phyloP scores from a whole-genome alignment of 768 basidiomycete species.

The Lactarius sanguifluus region DNA sequence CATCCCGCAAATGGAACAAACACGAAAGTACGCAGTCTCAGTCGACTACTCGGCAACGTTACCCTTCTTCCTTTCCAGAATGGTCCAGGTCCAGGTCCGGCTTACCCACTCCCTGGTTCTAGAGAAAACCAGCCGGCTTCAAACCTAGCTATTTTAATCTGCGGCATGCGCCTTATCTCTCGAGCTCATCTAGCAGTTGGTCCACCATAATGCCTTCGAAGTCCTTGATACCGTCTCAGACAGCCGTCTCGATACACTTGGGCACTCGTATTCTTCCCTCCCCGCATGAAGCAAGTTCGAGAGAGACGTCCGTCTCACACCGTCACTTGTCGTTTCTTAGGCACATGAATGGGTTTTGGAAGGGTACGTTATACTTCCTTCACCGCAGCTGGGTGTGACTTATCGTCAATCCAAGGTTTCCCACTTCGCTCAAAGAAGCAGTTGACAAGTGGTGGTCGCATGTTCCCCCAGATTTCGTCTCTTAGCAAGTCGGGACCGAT shows the following conservation, averaged over 20 bases:
- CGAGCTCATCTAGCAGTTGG: background rate
- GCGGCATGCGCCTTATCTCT: background rate
- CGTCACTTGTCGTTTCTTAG: constrained; percentile 1
- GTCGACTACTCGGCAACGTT: background rate
- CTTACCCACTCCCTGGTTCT: background rate
- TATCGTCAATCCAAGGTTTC: background rate
- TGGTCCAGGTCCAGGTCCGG: background rate
- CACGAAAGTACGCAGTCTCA: background rate
- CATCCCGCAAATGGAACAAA: background rate
- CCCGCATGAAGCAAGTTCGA: background rate
- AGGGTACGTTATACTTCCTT: constrained; percentile 2
- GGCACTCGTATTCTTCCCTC: background rate
- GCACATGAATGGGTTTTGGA: constrained; percentile 15
- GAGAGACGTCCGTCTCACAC: background rate
- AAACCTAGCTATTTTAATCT: background rate
- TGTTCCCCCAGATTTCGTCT: constrained; percentile 6
- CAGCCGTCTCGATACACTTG: background rate
- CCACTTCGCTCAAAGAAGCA: constrained; percentile 3
- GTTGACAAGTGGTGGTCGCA: constrained; percentile 2
- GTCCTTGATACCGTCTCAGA: constrained; percentile 11
- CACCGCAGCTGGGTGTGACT: background rate
- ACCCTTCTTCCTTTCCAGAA: background rate
- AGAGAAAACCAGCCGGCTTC: constrained; percentile 7
- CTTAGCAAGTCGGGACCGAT: background rate
- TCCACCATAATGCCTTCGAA: constrained; percentile 13